Base-by-base conservation (phyloP, 495 filamentous ascomycete species). In the Aspergillus mulundensis region DNA sequence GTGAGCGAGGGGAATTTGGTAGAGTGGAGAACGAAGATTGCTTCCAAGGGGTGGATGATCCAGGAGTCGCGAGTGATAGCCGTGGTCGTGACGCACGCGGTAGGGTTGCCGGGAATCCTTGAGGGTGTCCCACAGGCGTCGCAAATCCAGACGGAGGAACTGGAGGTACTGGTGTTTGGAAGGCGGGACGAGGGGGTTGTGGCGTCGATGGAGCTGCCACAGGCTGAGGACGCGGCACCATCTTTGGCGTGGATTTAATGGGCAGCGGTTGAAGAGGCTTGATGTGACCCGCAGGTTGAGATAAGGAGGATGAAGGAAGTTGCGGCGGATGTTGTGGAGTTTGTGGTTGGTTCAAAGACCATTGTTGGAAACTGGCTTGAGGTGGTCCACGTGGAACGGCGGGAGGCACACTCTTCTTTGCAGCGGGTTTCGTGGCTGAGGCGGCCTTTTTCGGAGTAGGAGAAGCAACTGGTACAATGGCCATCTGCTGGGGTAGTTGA, bases 21-120 rank as follows among this genome's bases (percentile, higher is more conserved):
- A 79, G 62, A 5, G 68, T 76, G 52, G 70, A 34, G 19, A 64
- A 64, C 11, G 72, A 72, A 30, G 69, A 67, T 44, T 64, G 61
- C 56, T 80, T 82, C 77, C 78, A 82, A 28, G 73, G 79, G 0
- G 77, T 82, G 7, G 67, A 67, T 7, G 78, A 77, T 6, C 69
- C 69, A 20, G 72, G 68, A 0, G 77, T 80, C 40, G 72, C 66
- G 46, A 80, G 75, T 1, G 73, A 77, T 23, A 71, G 66, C 5
- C 61, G 70, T 15, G 71, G 70, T 8, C 67, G 69, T 23, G 66
- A 64, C n/a, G 55, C 59, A 3, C 66, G 65, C 28, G 59, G 54
- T 46, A 66, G 64, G 0, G 64, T 61, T 23, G 65, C 66, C 4
- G 64, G 57, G 19, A 69, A 32, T 15, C 69, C 36, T 21, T 57